Percentiles rank a stretch among this genome's conserved stretches.
Conservation (phyloP, 2,329 filamentous ascomycete genomes). For the Beauveria sp. region DNA sequence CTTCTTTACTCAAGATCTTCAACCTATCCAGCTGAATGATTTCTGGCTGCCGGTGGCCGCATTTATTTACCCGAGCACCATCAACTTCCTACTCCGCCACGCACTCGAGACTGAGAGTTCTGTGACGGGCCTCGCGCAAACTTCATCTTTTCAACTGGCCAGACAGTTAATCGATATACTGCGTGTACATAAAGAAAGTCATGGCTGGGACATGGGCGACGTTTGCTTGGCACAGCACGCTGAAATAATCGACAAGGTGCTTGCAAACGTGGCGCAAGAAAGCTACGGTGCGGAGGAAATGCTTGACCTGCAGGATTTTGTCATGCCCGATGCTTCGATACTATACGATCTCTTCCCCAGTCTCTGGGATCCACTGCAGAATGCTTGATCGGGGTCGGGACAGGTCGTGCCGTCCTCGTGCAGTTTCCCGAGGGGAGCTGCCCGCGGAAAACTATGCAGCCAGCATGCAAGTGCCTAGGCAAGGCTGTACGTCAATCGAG, state of each 20-base stretch:
- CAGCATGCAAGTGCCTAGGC: neutral
- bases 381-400: conserved; percentile 20
- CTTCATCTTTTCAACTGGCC: conserved; percentile 34
- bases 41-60: conserved; percentile 43
- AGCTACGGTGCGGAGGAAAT: conserved; percentile 14
- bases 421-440: conserved; percentile 8
- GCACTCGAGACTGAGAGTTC: conserved; percentile 36
- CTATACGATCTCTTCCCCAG: conserved; percentile 28
- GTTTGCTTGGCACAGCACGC: conserved; percentile 40
- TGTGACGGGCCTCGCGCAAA: conserved; percentile 26
- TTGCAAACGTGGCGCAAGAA: conserved; percentile 21
- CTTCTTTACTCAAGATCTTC: conserved; percentile 37
- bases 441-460: conserved; percentile 11
- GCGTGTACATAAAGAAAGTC: conserved; percentile 29
- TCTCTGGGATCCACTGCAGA: conserved; percentile 30
- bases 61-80: conserved; percentile 40
- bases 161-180: conserved; percentile 33
- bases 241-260: conserved; percentile 38
- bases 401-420: neutral
- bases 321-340: conserved; percentile 25
- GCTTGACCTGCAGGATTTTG: conserved; percentile 20
- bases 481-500: neutral
- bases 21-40: conserved; percentile 33
- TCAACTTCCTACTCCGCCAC: conserved; percentile 42
- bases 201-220: conserved; percentile 43